Conservation (phyloP, 441 rosid genomes). For the Mallotus repandus region DNA sequence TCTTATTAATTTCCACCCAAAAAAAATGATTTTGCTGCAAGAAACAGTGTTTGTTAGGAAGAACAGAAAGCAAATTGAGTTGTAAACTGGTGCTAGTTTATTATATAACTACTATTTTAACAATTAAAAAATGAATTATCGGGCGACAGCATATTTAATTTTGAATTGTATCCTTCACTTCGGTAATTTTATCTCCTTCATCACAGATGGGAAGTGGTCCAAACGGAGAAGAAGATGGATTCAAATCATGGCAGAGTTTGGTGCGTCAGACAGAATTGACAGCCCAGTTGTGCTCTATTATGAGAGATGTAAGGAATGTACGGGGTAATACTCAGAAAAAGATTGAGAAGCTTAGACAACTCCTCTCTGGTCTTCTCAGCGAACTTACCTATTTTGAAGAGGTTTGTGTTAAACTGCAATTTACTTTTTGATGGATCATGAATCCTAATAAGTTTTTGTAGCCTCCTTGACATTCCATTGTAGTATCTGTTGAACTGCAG, state of each 20-base stretch:
- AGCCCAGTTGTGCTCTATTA: conserved; percentile 90
- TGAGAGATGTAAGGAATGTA: conserved; percentile 87
- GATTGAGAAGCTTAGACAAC: conserved; percentile 97
- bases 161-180: conserved; percentile 13
- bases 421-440: conserved; percentile 16
- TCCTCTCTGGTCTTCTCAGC: conserved; percentile 89
- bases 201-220: conserved; percentile 63
- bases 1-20: neutral
- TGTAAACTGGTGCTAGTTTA: conserved; percentile 7
- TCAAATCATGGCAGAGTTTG: conserved; percentile 84
- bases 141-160: conserved; percentile 7
- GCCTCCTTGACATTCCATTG: conserved; percentile 8
- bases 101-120: neutral
- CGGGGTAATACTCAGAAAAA: conserved; percentile 97
- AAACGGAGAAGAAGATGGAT: conserved; percentile 75
- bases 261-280: conserved; percentile 93
- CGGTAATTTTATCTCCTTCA: conserved; percentile 24
- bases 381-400: conserved; percentile 97
- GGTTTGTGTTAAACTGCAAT: conserved; percentile 41
- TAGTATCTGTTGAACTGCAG: conserved; percentile 13
- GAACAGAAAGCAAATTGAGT: neutral
- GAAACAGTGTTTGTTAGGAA: neutral
- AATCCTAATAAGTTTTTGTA: conserved; percentile 20
- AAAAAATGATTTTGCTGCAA: neutral
- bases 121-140: conserved; percentile 7